phyloP scores from a whole-genome alignment of 2,329 filamentous ascomycete species.

The Fusarium illudens region DNA sequence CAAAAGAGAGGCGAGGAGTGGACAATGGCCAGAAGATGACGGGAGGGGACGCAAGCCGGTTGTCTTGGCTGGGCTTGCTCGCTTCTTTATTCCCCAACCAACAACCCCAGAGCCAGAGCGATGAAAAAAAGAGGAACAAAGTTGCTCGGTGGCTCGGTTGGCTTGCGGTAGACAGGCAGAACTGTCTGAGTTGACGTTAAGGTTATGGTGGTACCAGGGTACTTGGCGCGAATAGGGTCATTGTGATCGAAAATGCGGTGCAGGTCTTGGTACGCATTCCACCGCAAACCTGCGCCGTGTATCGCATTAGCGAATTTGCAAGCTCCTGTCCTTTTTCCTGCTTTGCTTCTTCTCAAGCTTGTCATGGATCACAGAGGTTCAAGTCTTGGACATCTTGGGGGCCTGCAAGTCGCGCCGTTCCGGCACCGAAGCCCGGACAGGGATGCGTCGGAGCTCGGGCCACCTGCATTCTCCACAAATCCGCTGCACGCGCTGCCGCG shows the following conservation, averaged over 20 bases:
- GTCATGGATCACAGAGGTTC: background rate
- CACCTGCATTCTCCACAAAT: background rate
- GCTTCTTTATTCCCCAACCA: constrained; percentile 31
- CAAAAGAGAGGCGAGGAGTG: constrained; percentile 24
- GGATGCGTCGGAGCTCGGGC: background rate
- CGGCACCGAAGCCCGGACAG: background rate
- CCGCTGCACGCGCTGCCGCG: background rate
- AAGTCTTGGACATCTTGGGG: background rate
- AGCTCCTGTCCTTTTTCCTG: background rate
- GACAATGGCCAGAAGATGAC: constrained; percentile 7
- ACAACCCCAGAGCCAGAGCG: background rate
- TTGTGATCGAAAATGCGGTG: background rate
- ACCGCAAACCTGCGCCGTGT: background rate
- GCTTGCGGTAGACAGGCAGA: constrained; percentile 13
- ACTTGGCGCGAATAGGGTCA: background rate
- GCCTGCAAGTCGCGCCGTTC: background rate
- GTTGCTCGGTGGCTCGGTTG: constrained; percentile 21
- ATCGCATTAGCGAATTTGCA: background rate
- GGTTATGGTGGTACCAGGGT: constrained; percentile 28
- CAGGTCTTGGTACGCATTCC: constrained; percentile 3
- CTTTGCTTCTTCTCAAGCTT: background rate
- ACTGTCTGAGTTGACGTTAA: constrained; percentile 17
- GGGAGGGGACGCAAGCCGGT: constrained; percentile 7
- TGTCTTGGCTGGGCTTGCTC: constrained; percentile 23
- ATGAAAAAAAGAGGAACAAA: constrained; percentile 2